These are phyloP conservation scores for Cryphonectria japonica DNA, from an alignment of 2,329 filamentous ascomycete genomes.

Conservation along the genomic window DNA sequence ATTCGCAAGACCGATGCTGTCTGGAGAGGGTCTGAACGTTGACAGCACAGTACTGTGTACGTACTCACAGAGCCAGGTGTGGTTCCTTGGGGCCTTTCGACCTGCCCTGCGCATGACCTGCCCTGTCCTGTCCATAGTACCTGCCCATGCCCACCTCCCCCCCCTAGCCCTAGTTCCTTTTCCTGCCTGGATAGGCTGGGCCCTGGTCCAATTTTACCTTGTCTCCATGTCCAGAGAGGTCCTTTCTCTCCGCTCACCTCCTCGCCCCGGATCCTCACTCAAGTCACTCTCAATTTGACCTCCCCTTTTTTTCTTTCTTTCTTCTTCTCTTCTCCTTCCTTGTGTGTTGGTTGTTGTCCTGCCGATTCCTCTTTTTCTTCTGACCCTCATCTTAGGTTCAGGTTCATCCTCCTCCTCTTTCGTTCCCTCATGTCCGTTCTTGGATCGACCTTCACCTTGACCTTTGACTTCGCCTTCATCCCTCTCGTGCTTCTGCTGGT, in stretches of 20 bases:
- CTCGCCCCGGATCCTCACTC: constrained; percentile 13
- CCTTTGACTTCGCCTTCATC: constrained; percentile 32
- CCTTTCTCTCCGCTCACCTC: constrained; percentile 9
- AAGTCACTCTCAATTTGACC: constrained; percentile 32
- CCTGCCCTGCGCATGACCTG: not conserved
- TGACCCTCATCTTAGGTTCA: constrained; percentile 35
- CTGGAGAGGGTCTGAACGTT: not conserved
- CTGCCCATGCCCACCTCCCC: not conserved
- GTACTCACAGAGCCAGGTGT: not conserved
- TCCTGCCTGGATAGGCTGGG: constrained; percentile 4
- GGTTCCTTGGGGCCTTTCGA: not conserved
- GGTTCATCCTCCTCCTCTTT: constrained; percentile 32
- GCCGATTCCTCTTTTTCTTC: constrained; percentile 34
- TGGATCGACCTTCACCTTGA: constrained; percentile 29
- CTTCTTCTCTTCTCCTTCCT: constrained; percentile 43
- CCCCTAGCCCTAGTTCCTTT: not conserved
- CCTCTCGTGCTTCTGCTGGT: constrained; percentile 10
- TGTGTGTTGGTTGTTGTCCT: constrained; percentile 40
- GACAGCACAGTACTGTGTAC: not conserved
- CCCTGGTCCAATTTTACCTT: constrained; percentile 15
- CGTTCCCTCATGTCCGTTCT: constrained; percentile 36
- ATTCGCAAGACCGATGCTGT: not conserved
- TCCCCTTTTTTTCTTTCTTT: constrained; percentile 38
- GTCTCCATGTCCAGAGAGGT: constrained; percentile 3
- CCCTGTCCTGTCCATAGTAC: not conserved